Conservation (phyloP, 768 basidiomycete species). For the Artomyces pyxidatus region DNA sequence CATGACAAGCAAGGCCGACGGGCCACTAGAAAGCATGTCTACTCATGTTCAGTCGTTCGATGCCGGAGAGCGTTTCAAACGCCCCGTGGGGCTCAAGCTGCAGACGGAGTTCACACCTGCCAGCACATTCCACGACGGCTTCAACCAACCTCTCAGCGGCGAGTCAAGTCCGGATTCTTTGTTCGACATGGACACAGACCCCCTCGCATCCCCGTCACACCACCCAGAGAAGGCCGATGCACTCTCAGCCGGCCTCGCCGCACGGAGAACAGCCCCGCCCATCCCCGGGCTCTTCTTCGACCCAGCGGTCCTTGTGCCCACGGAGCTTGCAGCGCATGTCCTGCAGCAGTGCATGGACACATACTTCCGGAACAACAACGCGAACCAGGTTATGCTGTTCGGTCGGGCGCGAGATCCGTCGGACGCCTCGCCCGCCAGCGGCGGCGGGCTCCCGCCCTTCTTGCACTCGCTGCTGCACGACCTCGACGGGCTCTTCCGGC, state of each 20-base stretch:
- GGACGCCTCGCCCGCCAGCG: slow-evolving; percentile 1
- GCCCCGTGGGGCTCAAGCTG: no score
- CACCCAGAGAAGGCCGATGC: slow-evolving; percentile 2
- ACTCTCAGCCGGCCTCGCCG: slow-evolving; percentile 15
- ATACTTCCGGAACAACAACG: slow-evolving; percentile 42
- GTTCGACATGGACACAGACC: slow-evolving; percentile 36
- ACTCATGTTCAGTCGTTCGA: no score
- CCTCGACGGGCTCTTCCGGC: slow-evolving; percentile 41
- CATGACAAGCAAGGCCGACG: no score
- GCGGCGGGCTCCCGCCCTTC: slow-evolving; percentile 46
- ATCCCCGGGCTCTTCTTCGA: slow-evolving; percentile 62
- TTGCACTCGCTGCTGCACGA: slow-evolving; percentile 44
- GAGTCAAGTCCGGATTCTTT: slow-evolving; percentile 34
- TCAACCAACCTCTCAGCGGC: slow-evolving; percentile 1
- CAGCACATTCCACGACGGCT: neutral
- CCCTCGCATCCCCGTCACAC: neutral
- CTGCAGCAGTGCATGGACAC: slow-evolving; percentile 43
- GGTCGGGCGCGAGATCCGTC: no score
- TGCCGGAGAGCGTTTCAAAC: no score
- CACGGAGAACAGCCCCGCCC: slow-evolving; percentile 35
- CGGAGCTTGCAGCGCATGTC: slow-evolving; percentile 42
- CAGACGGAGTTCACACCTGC: no score
- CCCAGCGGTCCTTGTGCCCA: slow-evolving; percentile 41
- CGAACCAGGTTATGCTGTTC: slow-evolving; percentile 88
- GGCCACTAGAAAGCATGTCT: no score